These are phyloP conservation scores for Pulicaria dysenterica DNA, from an alignment of 129 eudicot species.

Conservation along the genomic window DNA sequence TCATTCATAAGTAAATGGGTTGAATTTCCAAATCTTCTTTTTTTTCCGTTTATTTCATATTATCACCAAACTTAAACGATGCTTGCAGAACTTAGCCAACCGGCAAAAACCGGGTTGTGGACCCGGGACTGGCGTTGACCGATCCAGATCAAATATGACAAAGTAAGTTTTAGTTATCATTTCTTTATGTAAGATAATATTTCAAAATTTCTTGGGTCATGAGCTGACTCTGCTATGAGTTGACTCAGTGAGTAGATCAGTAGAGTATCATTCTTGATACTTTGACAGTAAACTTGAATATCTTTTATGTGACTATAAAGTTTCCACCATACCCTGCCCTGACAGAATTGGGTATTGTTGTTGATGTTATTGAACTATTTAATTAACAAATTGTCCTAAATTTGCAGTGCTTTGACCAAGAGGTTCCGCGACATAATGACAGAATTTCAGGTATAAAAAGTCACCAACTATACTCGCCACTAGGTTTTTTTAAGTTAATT, in stretches of 20 bases:
- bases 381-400: background rate
- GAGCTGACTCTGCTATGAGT: slow-evolving; percentile 1
- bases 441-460: slow-evolving; percentile 70
- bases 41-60: background rate
- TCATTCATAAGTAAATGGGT: background rate
- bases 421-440: slow-evolving; percentile 85
- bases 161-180: slow-evolving; percentile 42
- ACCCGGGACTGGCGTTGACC: slow-evolving; percentile 90
- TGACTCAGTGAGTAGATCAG: background rate
- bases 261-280: background rate
- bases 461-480: background rate
- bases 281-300: background rate
- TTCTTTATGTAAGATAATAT: background rate
- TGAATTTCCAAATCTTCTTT: background rate
- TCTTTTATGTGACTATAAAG: too few relatives aligned
- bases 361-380: background rate
- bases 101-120: slow-evolving; percentile 93
- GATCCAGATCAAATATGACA: slow-evolving; percentile 80
- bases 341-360: too few relatives aligned
- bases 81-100: slow-evolving; percentile 66
- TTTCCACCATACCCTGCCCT: too few relatives aligned
- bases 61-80: slow-evolving; percentile 9
- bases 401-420: slow-evolving; percentile 74
- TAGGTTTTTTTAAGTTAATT: background rate
- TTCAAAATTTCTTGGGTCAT: background rate